Evolutionary conservation across 163 green algal genomes (phyloP).

Genomic region (Chlamydomonas reinhardtii): DNA sequence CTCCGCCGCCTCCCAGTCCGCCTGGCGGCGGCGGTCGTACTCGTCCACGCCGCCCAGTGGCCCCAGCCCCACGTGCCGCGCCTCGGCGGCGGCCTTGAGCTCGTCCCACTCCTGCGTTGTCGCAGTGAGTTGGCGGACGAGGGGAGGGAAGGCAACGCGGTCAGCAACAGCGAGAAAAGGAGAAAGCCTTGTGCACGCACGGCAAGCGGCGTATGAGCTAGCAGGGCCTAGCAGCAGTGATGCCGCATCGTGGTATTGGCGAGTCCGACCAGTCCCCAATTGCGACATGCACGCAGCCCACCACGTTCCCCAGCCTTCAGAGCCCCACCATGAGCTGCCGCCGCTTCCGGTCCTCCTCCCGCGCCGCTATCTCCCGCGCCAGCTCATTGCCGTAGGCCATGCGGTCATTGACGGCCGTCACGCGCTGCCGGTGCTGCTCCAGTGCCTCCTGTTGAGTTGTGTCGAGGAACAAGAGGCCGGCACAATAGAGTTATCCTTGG

Average conservation of each 20-base stretch:
- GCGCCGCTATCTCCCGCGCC: not conserved
- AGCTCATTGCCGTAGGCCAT: constrained; percentile 7
- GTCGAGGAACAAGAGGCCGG: not conserved
- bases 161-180: not conserved
- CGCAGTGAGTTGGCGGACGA: not conserved
- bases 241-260: too few relatives aligned
- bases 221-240: too few relatives aligned
- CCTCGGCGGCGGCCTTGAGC: not conserved
- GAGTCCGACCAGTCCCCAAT: too few relatives aligned
- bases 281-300: not conserved
- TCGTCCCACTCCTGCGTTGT: constrained; percentile 30
- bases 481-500: too few relatives aligned
- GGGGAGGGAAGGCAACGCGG: not conserved
- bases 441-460: constrained; percentile 4
- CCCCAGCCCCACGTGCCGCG: not conserved
- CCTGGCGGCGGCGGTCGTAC: not conserved
- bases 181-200: too few relatives aligned
- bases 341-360: constrained; percentile 16
- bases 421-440: constrained; percentile 18
- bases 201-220: too few relatives aligned
- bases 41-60: constrained; percentile 4
- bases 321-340: not conserved
- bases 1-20: not conserved
- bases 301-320: not conserved
- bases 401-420: constrained; percentile 16